Evolutionary conservation across 2,329 filamentous ascomycete genomes (phyloP), one percentile per base, ranked within the genome.

Genomic region (Bipolaris oryzae): DNA sequence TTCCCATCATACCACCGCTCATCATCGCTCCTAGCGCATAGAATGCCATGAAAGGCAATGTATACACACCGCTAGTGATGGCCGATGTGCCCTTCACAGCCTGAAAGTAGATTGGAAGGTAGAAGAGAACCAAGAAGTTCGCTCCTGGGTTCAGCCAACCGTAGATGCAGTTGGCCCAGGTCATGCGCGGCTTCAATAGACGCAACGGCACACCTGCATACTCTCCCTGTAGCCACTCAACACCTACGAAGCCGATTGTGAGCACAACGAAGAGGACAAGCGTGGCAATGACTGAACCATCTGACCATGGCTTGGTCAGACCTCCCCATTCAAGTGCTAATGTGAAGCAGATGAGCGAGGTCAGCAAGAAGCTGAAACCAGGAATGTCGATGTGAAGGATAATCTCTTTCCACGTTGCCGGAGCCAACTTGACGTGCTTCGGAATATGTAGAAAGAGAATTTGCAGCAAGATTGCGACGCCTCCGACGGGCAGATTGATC

Each of bases 401-500:
- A 11, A 46, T 13, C 20, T 46, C 31, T 25, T 49, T 39, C 37
- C 21, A 33, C 15, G 15, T 35, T n/a, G 37, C 25, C 5, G 45
- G 20, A 11, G 23, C 33, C 9, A 18, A 6, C 15, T 37, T 38
- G 11, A 38, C 5, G 7, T 38, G 3, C n/a, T 20, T 20, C 7
- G 46, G 46, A 6, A 49, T 18, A 9, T 71, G 66, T 60, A 82
- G 73, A 58, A 77, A 71, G 3, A 46, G 7, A n/a, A 46, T 9
- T 20, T 18, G 3, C 7, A 34, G 16, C 5, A 18, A 25, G 25
- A 28, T 28, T 28, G 25, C 25, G 25, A 28, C 25, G 10, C 25
- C 25, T 28, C 25, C 25, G 9, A 28, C 25, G 3, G 25, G 25
- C 7, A 28, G 25, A 28, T 28, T 11, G n/a, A 45, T 45, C n/a